Evolutionary conservation across 2,329 filamentous ascomycete species (phyloP), one percentile per base, ranked within the genome.

Genomic region (Xylariaceae sp.): DNA sequence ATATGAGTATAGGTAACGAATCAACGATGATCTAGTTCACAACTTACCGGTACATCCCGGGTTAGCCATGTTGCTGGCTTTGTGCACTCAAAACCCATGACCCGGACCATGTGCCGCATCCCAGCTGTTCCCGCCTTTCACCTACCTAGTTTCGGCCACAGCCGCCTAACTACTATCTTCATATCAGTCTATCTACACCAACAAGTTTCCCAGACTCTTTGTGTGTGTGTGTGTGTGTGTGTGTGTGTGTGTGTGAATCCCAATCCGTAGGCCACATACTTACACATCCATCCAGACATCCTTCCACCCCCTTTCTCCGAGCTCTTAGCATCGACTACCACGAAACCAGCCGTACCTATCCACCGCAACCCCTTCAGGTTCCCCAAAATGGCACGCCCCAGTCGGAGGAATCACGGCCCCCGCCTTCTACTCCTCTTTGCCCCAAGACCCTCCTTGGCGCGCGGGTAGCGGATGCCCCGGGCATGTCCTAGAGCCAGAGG

Each of bases 41-140:
- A n/a, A n/a, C n/a, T n/a, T n/a, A n/a, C n/a, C n/a, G n/a, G n/a
- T n/a, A n/a, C n/a, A n/a, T n/a, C n/a, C n/a, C n/a, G n/a, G n/a
- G n/a, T n/a, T n/a, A 26, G 9, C 23, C 23, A 9, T 9, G 2
- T 57, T 57, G 5, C 56, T 62, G n/a, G 47, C 59, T 57, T 75
- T 76, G 53, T 62, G 66, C 43, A 85, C 71, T 56, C 77, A 75
- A 69, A 87, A 88, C 20, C 82, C 81, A 67, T 82, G 80, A 62
- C 86, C 77, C 6, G 86, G 87, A 52, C 82, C 81, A 74, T 89
- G 86, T n/a, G n/a, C n/a, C n/a, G n/a, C 32, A 89, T 72, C 51
- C 78, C 77, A 19, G 89, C 72, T 19, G 73, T 69, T 10, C 74
- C 74, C 21, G 70, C 72, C 56, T 72, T 71, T 2, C 74, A 75